phyloP scores from a whole-genome alignment of 2,329 filamentous ascomycete species.

The Diaporthe ilicicola region DNA sequence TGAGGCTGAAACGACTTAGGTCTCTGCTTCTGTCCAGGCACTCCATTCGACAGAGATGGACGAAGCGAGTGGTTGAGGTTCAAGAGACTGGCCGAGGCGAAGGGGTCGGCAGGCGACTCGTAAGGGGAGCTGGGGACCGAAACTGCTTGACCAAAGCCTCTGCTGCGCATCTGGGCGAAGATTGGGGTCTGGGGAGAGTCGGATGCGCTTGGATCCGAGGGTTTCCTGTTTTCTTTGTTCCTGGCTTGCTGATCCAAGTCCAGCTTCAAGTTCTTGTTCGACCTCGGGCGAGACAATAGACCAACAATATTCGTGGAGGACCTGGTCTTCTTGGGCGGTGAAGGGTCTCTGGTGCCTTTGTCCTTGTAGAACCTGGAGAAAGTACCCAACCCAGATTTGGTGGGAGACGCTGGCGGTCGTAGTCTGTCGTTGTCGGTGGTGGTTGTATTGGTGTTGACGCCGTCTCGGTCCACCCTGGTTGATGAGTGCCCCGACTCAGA shows the following conservation, averaged over 20 bases:
- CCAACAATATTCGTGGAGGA: conserved; percentile 84
- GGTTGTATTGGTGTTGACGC: background rate
- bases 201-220: conserved; percentile 54
- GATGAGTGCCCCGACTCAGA: conserved; percentile 23
- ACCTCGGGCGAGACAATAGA: conserved; percentile 78
- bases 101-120: conserved; percentile 23
- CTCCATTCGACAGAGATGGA: conserved; percentile 28
- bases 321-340: conserved; percentile 75
- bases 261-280: conserved; percentile 66
- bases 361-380: conserved; percentile 53
- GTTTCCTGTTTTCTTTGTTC: conserved; percentile 85
- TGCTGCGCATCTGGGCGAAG: conserved; percentile 76
- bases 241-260: conserved; percentile 52
- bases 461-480: conserved; percentile 16
- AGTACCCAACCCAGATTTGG: conserved; percentile 53
- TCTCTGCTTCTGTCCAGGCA: conserved; percentile 48
- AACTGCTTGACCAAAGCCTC: conserved; percentile 42
- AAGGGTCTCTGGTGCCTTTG: conserved; percentile 50
- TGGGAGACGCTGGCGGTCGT: conserved; percentile 45
- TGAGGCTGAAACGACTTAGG: conserved; percentile 61
- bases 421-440: background rate
- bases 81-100: conserved; percentile 30
- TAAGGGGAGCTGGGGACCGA: conserved; percentile 30
- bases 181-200: conserved; percentile 69
- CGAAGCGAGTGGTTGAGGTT: conserved; percentile 34